Percentiles rank a stretch among this genome's conserved stretches.
phyloP scores from a whole-genome alignment of 768 basidiomycete species.

The Mycena pura region DNA sequence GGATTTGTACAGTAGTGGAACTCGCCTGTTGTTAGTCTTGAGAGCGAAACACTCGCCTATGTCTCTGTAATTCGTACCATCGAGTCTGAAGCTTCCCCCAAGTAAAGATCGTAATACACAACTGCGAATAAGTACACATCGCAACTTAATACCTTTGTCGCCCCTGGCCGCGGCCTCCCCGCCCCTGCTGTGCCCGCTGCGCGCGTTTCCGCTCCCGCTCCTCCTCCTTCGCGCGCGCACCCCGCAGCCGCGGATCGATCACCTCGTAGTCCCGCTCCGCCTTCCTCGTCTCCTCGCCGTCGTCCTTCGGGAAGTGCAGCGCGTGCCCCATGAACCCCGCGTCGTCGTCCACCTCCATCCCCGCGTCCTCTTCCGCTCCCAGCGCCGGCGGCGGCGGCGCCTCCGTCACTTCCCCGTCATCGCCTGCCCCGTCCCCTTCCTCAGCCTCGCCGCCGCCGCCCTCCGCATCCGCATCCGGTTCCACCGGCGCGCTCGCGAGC shows the following conservation, averaged over 20 bases:
- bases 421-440: conserved; percentile 28
- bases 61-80: too few species aligned
- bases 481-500: conserved; percentile 51
- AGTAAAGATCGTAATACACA: too few species aligned
- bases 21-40: too few species aligned
- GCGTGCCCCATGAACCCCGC: conserved; percentile 75
- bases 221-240: conserved; percentile 79
- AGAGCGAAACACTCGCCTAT: too few species aligned
- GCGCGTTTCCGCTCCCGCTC: conserved; percentile 70
- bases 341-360: conserved; percentile 82
- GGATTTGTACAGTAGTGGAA: too few species aligned
- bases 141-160: too few species aligned
- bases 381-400: conserved; percentile 20
- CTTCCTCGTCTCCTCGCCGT: conserved; percentile 75
- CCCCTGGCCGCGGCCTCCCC: conserved; percentile 38
- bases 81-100: too few species aligned
- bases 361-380: conserved; percentile 48
- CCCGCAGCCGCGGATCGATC: conserved; percentile 80
- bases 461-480: conserved; percentile 28
- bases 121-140: too few species aligned
- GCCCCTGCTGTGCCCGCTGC: conserved; percentile 40
- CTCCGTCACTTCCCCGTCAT: conserved; percentile 32
- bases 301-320: conserved; percentile 79
- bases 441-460: conserved; percentile 25
- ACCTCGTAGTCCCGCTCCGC: conserved; percentile 90